phyloP scores from a whole-genome alignment of 805 yeast species.

The Wickerhamiella slavikovae region DNA sequence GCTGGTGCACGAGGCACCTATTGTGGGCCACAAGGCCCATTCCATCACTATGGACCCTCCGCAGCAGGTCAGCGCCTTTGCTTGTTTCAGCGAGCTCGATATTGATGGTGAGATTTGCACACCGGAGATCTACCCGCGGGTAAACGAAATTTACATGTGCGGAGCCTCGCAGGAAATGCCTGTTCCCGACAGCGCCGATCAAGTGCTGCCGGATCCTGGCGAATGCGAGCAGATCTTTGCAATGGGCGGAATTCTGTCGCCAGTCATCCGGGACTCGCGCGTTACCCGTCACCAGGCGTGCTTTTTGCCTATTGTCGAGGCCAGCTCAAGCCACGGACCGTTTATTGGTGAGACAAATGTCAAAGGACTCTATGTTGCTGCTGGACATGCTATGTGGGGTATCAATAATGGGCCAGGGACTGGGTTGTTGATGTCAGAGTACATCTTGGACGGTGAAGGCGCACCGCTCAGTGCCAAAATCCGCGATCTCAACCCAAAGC shows the following conservation, averaged over 20 bases:
- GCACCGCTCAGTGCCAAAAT: background rate
- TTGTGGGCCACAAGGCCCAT: constrained; percentile 84
- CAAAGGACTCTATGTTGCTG: constrained; percentile 51
- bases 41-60: constrained; percentile 79
- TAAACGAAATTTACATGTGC: constrained; percentile 89
- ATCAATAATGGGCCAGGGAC: constrained; percentile 95
- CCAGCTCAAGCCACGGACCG: constrained; percentile 84
- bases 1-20: constrained; percentile 80
- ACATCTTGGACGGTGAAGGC: constrained; percentile 72
- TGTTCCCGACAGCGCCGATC: constrained; percentile 85
- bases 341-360: constrained; percentile 87
- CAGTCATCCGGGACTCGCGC: constrained; percentile 49
- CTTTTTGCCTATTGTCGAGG: constrained; percentile 83
- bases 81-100: constrained; percentile 79
- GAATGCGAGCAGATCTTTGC: constrained; percentile 75
- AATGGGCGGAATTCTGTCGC: constrained; percentile 58
- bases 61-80: constrained; percentile 71
- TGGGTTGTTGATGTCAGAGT: constrained; percentile 80
- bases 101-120: constrained; percentile 52
- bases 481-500: background rate
- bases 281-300: constrained; percentile 80
- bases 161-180: constrained; percentile 88
- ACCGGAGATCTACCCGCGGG: constrained; percentile 89
- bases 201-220: constrained; percentile 68
- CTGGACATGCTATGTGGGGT: constrained; percentile 98